Conservation (phyloP, 208 protist genomes). For the Leishmania aethiopica region DNA sequence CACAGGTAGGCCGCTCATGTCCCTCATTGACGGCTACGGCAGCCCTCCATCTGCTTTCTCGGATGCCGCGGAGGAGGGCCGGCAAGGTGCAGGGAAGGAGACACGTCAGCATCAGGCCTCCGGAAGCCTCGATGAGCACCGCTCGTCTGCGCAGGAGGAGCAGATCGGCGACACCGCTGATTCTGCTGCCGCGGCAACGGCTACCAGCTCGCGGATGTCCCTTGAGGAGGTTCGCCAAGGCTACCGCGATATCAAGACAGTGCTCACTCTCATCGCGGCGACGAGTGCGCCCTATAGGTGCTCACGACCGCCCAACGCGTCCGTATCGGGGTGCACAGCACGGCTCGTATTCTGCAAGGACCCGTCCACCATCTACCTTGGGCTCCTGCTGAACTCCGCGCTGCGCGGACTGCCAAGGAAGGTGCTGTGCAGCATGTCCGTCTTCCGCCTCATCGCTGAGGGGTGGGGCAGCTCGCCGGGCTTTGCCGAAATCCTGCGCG, state of each 20-base stretch:
- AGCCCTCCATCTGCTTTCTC: not conserved
- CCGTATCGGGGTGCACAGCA: constrained; percentile 47
- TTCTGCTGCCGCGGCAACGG: not conserved
- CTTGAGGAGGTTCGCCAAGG: constrained; percentile 17
- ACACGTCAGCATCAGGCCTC: not conserved
- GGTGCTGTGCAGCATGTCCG: constrained; percentile 46
- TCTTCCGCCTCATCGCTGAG: constrained; percentile 66
- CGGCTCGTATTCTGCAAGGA: constrained; percentile 76
- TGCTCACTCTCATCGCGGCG: constrained; percentile 54
- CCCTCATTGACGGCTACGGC: constrained; percentile 13
- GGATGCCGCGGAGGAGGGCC: not conserved
- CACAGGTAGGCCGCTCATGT: constrained; percentile 18
- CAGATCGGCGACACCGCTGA: not conserved
- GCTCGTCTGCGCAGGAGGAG: not conserved
- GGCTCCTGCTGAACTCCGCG: constrained; percentile 67
- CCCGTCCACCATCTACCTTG: constrained; percentile 76
- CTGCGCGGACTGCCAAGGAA: constrained; percentile 43
- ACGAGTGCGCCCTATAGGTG: constrained; percentile 68
- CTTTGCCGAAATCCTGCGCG: constrained; percentile 55
- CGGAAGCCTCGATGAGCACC: not conserved
- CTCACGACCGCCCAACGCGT: constrained; percentile 44
- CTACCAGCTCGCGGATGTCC: constrained; percentile 2
- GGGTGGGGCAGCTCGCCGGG: constrained; percentile 67
- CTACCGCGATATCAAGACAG: constrained; percentile 56
- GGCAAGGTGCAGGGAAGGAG: not conserved